Evolutionary conservation across 768 basidiomycete species (phyloP).

Genomic region (Tephrocybe sp.): DNA sequence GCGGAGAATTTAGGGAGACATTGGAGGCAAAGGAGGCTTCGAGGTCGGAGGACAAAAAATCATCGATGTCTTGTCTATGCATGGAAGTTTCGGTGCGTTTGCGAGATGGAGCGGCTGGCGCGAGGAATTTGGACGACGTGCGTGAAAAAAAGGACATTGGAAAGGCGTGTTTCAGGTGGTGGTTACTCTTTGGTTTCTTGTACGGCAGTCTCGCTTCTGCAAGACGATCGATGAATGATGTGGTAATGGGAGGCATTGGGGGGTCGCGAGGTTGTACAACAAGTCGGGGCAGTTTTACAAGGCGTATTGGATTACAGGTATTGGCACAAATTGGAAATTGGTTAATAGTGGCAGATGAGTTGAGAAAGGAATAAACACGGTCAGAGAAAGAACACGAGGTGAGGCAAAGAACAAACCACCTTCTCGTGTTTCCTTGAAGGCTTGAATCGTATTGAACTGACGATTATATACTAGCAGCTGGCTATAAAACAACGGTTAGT

Average conservation of each 20-base stretch:
- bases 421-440: slow-evolving; percentile 20
- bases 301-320: slow-evolving; percentile 6
- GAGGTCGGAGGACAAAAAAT: slow-evolving; percentile 71
- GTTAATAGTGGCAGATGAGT: slow-evolving; percentile 15
- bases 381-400: slow-evolving; percentile 25
- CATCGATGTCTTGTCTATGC: slow-evolving; percentile 54
- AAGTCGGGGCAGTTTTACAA: slow-evolving; percentile 11
- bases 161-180: slow-evolving; percentile 22
- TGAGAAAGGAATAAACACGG: slow-evolving; percentile 18
- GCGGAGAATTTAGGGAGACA: slow-evolving; percentile 76
- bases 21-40: slow-evolving; percentile 83
- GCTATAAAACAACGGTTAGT: slow-evolving; percentile 14
- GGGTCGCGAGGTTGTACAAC: slow-evolving; percentile 11
- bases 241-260: slow-evolving; percentile 16
- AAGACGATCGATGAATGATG: slow-evolving; percentile 38
- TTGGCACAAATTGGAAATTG: slow-evolving; percentile 8
- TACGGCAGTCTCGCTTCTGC: slow-evolving; percentile 35
- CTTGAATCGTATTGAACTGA: slow-evolving; percentile 17
- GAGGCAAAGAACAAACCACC: slow-evolving; percentile 25
- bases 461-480: slow-evolving; percentile 24
- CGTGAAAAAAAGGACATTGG: slow-evolving; percentile 57
- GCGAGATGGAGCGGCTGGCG: slow-evolving; percentile 42
- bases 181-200: slow-evolving; percentile 46
- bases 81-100: slow-evolving; percentile 45
- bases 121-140: slow-evolving; percentile 38